These are phyloP conservation scores for Septoria petroselini DNA, from an alignment of 2,329 filamentous ascomycete species.

Conservation along the genomic window DNA sequence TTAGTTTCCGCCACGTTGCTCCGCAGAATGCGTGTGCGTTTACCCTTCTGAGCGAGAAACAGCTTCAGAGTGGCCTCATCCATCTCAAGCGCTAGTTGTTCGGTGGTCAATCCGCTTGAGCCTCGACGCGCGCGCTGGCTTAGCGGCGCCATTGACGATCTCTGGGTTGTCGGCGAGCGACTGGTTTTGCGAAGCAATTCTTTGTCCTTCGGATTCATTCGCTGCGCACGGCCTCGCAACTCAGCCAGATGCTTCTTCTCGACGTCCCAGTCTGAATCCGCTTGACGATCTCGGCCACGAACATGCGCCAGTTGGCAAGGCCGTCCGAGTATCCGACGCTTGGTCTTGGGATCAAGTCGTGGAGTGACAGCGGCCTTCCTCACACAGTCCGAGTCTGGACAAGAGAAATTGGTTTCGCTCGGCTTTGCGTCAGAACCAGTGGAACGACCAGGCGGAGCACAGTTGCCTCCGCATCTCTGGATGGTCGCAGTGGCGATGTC, in stretches of 20 bases:
- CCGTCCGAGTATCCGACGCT: neutral
- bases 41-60: slow-evolving; percentile 2
- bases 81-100: neutral
- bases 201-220: neutral
- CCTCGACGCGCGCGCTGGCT: neutral
- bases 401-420: slow-evolving; percentile 6
- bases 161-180: neutral
- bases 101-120: neutral
- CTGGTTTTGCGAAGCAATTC: slow-evolving; percentile 5
- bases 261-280: slow-evolving; percentile 4
- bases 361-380: neutral
- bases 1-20: slow-evolving; percentile 8
- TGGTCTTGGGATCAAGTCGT: neutral
- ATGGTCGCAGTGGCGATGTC: slow-evolving; percentile 10
- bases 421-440: slow-evolving; percentile 7
- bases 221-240: neutral
- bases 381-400: slow-evolving; percentile 7
- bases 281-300: slow-evolving; percentile 4
- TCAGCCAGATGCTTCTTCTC: slow-evolving; percentile 2
- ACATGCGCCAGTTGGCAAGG: slow-evolving; percentile 14
- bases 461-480: slow-evolving; percentile 13
- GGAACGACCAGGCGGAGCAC: neutral
- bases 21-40: slow-evolving; percentile 4
- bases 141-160: neutral
- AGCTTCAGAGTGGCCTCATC: slow-evolving; percentile 6